Base-by-base conservation (phyloP, 2,329 filamentous ascomycete genomes). In the Dactylonectria macrodidyma region DNA sequence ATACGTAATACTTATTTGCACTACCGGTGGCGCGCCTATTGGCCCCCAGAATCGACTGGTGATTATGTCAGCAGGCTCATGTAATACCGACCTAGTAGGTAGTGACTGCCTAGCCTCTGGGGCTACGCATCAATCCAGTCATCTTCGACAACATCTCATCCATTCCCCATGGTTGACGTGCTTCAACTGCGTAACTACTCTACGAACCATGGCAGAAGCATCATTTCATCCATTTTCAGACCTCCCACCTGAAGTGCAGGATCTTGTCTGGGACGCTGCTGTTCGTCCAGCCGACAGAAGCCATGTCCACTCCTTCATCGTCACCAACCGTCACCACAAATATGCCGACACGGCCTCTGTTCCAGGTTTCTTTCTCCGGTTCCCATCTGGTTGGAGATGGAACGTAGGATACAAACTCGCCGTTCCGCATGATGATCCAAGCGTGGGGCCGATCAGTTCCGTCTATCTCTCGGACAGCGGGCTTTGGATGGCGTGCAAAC, bases 261-360 rank as follows among this genome's bases (percentile, higher is more conserved):
- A 59, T 1, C 3, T 66, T 1, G 66, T 72, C 8, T 72, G 67
- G 70, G 61, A 72, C 33, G 60, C 55, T 1, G 70, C 61, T 2
- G 48, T 70, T 8, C 67, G 70, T 8, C 66, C 70, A 0, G 11
- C 59, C 0, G 51, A 44, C 2, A 24, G 30, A 5, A 46, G 67
- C 2, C 64, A 72, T n/a, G 64, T 72, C 3, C 70, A 72, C 33
- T 52, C 63, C 46, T 72, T 72, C 38, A 65, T 48, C 2, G 34
- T 72, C 11, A 48, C 55, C 7, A 57, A 59, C 19, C 57, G 60
- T n/a, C 56, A 57, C 26, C 19, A 58, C 0, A 60, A 38, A 12
- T 16, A 7, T 1, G 36, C 36, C 34, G 50, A 33, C 12, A 12
- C 54, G 4, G 16, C 8, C 1, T n/a, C 14, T n/a, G 41, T n/a